Evolutionary conservation across 2,329 filamentous ascomycete genomes (phyloP), one percentile per base, ranked within the genome.

Genomic region (Fusarium burgessii): DNA sequence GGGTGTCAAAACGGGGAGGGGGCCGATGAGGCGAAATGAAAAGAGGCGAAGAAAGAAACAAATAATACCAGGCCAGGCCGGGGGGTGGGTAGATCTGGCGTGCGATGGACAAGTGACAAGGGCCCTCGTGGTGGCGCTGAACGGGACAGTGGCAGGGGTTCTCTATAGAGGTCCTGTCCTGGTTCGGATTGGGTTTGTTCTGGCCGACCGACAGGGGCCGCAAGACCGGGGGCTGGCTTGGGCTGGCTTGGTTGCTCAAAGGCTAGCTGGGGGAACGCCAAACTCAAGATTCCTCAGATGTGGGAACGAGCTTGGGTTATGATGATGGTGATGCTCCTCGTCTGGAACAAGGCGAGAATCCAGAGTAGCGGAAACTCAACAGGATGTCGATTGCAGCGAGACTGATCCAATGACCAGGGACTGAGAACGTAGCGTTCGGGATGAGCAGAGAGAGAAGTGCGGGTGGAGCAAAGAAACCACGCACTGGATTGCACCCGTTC

Each of bases 81-180:
- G 73, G 73, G 73, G 70, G 71, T 72, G 73, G 70, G 65, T 72
- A 80, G 78, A 80, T 80, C 78, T 80, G 77, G 77, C 63, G 70
- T 72, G 72, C 72, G 77, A 77, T 77, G 73, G 72, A 71, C 68
- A 74, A 70, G 66, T 72, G 74, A 70, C 68, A 75, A 68, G 68
- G 68, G 60, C 74, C 78, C 77, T 78, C 78, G 78, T 79, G 78
- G 78, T 80, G 78, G 78, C 77, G 78, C 74, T 75, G 73, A 68
- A 73, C 76, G 74, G 75, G 75, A 77, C 71, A 73, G 64, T 74
- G 47, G 75, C 68, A 70, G 72, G 70, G 69, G 69, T 63, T 33
- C 58, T 64, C 63, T 68, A 42, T 54, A 66, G 50, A 65, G 55
- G 63, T 61, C 51, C 47, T 68, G 62, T 72, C 62, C 50, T 62